Base-by-base conservation (phyloP, 1,139 yeast species). In the Blastobotrys ciferrii region DNA sequence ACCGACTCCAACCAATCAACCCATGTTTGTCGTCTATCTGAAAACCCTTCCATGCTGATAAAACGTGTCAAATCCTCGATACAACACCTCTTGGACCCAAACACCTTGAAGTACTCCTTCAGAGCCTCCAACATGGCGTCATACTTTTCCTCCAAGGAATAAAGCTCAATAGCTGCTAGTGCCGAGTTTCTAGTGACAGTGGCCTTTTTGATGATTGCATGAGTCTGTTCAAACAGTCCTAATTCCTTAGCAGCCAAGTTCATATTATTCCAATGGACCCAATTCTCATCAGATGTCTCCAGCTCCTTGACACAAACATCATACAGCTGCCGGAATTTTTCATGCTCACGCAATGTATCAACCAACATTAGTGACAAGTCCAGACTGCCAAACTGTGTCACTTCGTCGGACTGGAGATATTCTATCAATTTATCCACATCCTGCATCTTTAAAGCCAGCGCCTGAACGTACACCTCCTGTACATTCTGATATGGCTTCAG, bases 381-480 rank as follows among this genome's bases (percentile, higher is more conserved):
- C 50, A 86, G 69, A 56, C 82, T 81, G 49, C 69, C 73, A 56
- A 76, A 73, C 19, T 71, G 70, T 43, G 65, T 59, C 11, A 58
- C 58, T 15, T 63, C 60, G 3, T 65, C 58, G 30, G 63, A 60
- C 11, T 53, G 57, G 23, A 73, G 57, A 39, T 70, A 70, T 3
- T 60, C 58, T 2, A 65, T 58, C 43, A 76, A 66, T 18, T 67
- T 65, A 0, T 62, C 64, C 25, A 57, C 49, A 4, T 71, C 58
- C 47, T 66, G 67, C 17, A 70, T 57, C 25, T 67, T 59, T 45
- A 79, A 61, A 5, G 84, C 69, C 50, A 74, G 66, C 0, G 77
- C 79, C 46, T 74, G 71, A 1, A 86, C 76, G 55, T 65, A 86
- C 2, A 75, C 67, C 52, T 86, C 89, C 54, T 84, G 89, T 11